Evolutionary conservation across 805 yeast genomes (phyloP).

Genomic region (Starmerella etchellsii): DNA sequence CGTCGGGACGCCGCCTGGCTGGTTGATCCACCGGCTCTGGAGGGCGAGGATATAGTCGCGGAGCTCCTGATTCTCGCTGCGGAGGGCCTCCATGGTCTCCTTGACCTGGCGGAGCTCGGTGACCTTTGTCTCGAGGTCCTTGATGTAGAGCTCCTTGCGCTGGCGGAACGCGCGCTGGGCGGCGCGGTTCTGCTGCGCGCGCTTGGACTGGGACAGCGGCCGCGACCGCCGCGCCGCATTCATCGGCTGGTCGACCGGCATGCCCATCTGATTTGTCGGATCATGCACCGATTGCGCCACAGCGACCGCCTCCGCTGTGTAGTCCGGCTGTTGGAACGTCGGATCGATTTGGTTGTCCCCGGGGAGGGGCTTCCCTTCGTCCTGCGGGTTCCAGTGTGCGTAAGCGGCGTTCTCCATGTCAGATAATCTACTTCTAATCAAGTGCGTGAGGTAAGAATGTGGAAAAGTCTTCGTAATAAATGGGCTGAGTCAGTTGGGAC

Average conservation of each 20-base stretch:
- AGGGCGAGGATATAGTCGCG: constrained; percentile 60
- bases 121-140: constrained; percentile 63
- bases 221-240: constrained; percentile 26
- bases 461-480: constrained; percentile 14
- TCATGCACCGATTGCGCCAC: constrained; percentile 23
- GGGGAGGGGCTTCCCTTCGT: constrained; percentile 21
- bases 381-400: constrained; percentile 22
- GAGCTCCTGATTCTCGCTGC: constrained; percentile 56
- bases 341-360: constrained; percentile 24
- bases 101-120: constrained; percentile 48
- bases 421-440: constrained; percentile 18
- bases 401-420: constrained; percentile 21
- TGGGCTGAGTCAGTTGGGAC: constrained; percentile 17
- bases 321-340: constrained; percentile 23
- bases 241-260: constrained; percentile 25
- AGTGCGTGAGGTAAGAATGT: constrained; percentile 12
- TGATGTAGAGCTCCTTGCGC: constrained; percentile 68
- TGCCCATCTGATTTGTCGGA: constrained; percentile 17
- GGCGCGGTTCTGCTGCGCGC: constrained; percentile 84
- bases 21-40: constrained; percentile 53
- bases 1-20: constrained; percentile 34
- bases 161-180: constrained; percentile 88
- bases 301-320: constrained; percentile 25
- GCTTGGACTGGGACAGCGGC: constrained; percentile 50
- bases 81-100: constrained; percentile 52